Percentiles rank a stretch among this genome's conserved stretches.
Evolutionary conservation across 2,329 filamentous ascomycete genomes (phyloP).

Genomic region (Aspergillus caelatus): DNA sequence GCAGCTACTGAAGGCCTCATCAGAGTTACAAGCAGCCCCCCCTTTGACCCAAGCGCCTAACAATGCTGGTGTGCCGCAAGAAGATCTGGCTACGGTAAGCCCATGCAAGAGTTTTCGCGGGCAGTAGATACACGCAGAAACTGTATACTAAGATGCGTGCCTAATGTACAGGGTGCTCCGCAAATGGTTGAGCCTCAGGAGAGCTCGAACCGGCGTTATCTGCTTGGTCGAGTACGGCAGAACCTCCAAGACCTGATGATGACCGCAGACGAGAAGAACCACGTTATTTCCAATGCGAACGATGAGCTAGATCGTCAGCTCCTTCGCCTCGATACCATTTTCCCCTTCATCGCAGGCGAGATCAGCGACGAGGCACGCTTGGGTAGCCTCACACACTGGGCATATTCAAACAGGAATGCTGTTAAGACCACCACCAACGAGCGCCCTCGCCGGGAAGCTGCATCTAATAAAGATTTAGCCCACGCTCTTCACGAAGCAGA

Average conservation of each 20-base stretch:
- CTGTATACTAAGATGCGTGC: conserved; percentile 9
- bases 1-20: conserved; percentile 62
- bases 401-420: conserved; percentile 77
- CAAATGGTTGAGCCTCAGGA: conserved; percentile 38
- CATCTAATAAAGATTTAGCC: conserved; percentile 68
- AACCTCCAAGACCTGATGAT: conserved; percentile 83
- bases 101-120: conserved; percentile 7
- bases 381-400: conserved; percentile 92
- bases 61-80: conserved; percentile 36
- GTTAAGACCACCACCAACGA: conserved; percentile 65
- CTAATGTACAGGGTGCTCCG: conserved; percentile 27
- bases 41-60: conserved; percentile 40
- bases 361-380: conserved; percentile 93
- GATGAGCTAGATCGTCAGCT: conserved; percentile 86
- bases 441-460: conserved; percentile 75
- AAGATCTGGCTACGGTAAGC: conserved; percentile 36
- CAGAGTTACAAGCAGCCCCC: conserved; percentile 37
- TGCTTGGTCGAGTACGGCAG: conserved; percentile 76
- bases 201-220: conserved; percentile 57
- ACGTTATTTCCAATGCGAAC: conserved; percentile 90
- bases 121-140: neutral
- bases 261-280: conserved; percentile 95
- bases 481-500: conserved; percentile 80
- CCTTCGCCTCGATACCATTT: conserved; percentile 80
- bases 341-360: conserved; percentile 82